Conservation (phyloP, 768 basidiomycete genomes). For the Termitomyces sp. region DNA sequence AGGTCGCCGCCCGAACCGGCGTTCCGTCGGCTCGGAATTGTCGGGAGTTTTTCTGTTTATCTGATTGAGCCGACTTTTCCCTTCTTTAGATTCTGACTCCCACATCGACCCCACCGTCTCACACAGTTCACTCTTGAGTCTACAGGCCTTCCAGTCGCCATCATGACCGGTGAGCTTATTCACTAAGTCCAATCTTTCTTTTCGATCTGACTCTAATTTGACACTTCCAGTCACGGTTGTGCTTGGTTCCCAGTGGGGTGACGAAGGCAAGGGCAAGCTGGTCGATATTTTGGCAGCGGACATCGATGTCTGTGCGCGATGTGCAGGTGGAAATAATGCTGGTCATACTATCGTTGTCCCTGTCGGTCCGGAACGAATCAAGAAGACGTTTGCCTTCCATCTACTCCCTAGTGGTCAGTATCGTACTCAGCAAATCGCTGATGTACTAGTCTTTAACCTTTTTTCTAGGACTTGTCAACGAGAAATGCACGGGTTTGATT, state of each 20-base stretch:
- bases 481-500: constrained; percentile 80
- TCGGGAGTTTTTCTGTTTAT: constrained; percentile 1
- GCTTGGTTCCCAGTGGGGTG: constrained; percentile 88
- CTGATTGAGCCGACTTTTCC: background rate
- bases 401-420: constrained; percentile 81
- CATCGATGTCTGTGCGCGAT: constrained; percentile 89
- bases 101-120: background rate
- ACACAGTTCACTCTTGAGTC: background rate
- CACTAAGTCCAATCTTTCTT: background rate
- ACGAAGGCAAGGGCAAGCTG: constrained; percentile 93
- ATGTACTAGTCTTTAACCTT: constrained; percentile 1
- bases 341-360: constrained; percentile 96
- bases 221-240: constrained; percentile 59
- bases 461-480: constrained; percentile 75
- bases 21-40: constrained; percentile 5
- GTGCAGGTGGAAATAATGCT: constrained; percentile 98
- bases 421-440: constrained; percentile 1
- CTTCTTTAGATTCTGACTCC: background rate
- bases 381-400: constrained; percentile 93
- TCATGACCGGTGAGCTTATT: constrained; percentile 4
- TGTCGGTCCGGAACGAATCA: constrained; percentile 58
- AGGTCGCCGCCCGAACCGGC: background rate
- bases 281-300: constrained; percentile 94
- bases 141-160: background rate
- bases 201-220: background rate